Percentiles rank a stretch among this genome's conserved stretches.
Conservation (phyloP, 148 eudicot species). For the Vaccinium myrtillus region DNA sequence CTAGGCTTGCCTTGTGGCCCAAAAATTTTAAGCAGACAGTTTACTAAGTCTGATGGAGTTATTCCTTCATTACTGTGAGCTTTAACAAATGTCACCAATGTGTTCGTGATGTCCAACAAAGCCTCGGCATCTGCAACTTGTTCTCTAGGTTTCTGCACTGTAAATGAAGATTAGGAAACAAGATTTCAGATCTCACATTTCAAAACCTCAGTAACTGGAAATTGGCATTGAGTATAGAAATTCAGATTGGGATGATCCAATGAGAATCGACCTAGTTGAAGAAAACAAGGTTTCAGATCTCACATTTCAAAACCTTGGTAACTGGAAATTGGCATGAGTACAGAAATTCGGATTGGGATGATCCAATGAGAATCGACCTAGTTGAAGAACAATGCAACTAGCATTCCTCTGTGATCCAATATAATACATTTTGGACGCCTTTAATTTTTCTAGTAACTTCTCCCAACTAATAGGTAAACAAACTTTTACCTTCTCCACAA, state of each 20-base stretch:
- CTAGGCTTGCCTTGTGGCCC: too few relatives aligned
- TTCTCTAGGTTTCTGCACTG: too few relatives aligned
- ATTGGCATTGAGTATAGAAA: neutral
- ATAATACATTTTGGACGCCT: neutral
- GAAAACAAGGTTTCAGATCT: neutral
- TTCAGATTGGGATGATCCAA: neutral
- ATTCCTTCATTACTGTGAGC: too few relatives aligned
- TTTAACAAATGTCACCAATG: too few relatives aligned
- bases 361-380: neutral
- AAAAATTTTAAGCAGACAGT: too few relatives aligned
- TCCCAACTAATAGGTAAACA: neutral
- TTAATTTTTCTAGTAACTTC: neutral
- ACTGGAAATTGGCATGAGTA: neutral
- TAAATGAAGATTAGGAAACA: neutral
- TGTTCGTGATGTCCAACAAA: too few relatives aligned
- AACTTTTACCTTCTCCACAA: neutral
- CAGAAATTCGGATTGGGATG: neutral
- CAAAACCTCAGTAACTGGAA: neutral
- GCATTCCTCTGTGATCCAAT: neutral
- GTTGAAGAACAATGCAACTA: neutral
- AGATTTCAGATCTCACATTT: neutral
- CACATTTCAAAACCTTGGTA: neutral
- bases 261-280: too few relatives aligned
- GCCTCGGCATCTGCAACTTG: too few relatives aligned
- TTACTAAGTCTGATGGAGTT: too few relatives aligned